phyloP scores from a whole-genome alignment of 208 protist genomes.

The Trypanosoma vivax region DNA sequence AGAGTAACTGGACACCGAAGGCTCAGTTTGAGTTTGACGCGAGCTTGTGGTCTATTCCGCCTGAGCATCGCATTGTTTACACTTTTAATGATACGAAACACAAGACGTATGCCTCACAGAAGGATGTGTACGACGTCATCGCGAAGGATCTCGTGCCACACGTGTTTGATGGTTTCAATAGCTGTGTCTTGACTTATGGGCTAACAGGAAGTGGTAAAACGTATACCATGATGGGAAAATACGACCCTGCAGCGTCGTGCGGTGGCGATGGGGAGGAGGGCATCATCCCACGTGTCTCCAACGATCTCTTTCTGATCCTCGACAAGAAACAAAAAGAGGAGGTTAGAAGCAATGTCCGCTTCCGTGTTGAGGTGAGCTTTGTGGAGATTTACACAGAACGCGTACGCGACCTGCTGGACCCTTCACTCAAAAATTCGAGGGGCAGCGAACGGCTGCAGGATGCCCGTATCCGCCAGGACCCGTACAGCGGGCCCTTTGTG shows the following conservation, averaged over 20 bases:
- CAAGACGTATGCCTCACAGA: slow-evolving; percentile 74
- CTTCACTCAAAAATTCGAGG: slow-evolving; percentile 57
- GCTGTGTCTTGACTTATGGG: slow-evolving; percentile 90
- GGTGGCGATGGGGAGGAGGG: slow-evolving; percentile 81
- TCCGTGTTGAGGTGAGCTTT: slow-evolving; percentile 92
- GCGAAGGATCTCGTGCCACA: slow-evolving; percentile 89
- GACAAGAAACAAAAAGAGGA: slow-evolving; percentile 35
- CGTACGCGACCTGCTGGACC: slow-evolving; percentile 93
- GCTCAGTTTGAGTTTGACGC: slow-evolving; percentile 88
- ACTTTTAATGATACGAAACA: slow-evolving; percentile 77
- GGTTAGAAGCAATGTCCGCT: slow-evolving; percentile 28
- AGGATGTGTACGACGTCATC: slow-evolving; percentile 87
- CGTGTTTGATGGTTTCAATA: slow-evolving; percentile 90
- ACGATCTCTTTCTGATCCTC: slow-evolving; percentile 83
- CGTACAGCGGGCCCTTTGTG: slow-evolving; percentile 80
- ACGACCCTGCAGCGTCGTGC: slow-evolving; percentile 61
- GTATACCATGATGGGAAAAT: slow-evolving; percentile 89
- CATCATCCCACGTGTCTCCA: slow-evolving; percentile 88
- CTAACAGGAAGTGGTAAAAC: slow-evolving; percentile 91
- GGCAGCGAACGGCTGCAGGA: slow-evolving; percentile 77
- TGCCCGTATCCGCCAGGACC: slow-evolving; percentile 86
- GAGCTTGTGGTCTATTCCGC: slow-evolving; percentile 87
- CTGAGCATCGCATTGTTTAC: slow-evolving; percentile 71
- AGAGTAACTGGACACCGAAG: slow-evolving; percentile 78
- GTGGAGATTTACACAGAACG: slow-evolving; percentile 98